Conservation (phyloP, 148 eudicot species). For the Amaranthus palmeri region DNA sequence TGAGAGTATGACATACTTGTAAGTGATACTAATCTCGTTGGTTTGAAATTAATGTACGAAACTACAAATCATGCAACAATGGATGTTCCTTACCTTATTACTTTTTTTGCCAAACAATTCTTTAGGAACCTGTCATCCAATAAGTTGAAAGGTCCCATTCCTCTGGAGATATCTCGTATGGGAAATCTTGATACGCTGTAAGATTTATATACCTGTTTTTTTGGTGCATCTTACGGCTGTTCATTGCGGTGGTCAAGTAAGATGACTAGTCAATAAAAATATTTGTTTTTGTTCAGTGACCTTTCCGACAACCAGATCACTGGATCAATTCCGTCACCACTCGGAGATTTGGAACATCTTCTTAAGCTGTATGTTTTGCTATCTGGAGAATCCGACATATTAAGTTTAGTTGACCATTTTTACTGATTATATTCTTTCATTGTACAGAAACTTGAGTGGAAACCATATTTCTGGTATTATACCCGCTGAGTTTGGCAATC, state of each 20-base stretch:
- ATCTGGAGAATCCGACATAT: background rate
- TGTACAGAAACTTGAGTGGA: conserved; percentile 63
- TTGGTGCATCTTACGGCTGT: background rate
- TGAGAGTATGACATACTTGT: conserved; percentile 98
- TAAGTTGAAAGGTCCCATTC: conserved; percentile 73
- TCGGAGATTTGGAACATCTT: conserved; percentile 98
- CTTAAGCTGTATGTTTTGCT: conserved; percentile 62
- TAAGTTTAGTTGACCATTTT: background rate
- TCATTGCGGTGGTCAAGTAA: background rate
- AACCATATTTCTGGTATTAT: conserved; percentile 58
- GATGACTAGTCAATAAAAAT: background rate
- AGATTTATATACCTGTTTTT: conserved; percentile 17
- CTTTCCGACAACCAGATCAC: conserved; percentile 69
- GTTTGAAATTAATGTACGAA: background rate
- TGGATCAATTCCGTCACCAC: conserved; percentile 79
- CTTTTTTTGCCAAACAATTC: background rate
- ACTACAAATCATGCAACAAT: too few relatives aligned
- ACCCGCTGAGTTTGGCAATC: conserved; percentile 88
- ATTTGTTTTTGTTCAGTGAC: conserved; percentile 44
- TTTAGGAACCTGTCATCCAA: conserved; percentile 86
- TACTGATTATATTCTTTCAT: conserved; percentile 11
- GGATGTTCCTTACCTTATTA: background rate
- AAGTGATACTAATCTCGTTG: conserved; percentile 23
- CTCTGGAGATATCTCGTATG: conserved; percentile 85
- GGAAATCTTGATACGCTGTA: conserved; percentile 95